A percentile compares a stretch with the other conserved stretches of the same genome.
Evolutionary conservation across 805 yeast genomes (phyloP).

Genomic region (Myxozyma vanderwaltii): DNA sequence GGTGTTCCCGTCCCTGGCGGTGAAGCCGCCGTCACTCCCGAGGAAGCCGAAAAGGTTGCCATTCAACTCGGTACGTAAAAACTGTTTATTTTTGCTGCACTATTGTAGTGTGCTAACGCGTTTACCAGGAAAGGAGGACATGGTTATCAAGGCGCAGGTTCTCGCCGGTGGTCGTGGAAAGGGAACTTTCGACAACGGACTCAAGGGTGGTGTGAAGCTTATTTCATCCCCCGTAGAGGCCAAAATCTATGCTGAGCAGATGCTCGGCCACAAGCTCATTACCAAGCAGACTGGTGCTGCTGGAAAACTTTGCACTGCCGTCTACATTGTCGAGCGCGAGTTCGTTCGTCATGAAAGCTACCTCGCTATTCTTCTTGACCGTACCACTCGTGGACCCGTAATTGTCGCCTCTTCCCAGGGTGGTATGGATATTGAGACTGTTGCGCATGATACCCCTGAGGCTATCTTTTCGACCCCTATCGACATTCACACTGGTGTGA

Average conservation of each 20-base stretch:
- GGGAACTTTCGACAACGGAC: slow-evolving; percentile 94
- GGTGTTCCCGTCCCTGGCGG: slow-evolving; percentile 93
- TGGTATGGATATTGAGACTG: slow-evolving; percentile 99
- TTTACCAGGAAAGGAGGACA: slow-evolving; percentile 56
- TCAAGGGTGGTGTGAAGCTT: slow-evolving; percentile 94
- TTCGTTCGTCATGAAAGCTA: slow-evolving; percentile 94
- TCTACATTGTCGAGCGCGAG: slow-evolving; percentile 92
- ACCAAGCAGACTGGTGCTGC: slow-evolving; percentile 98
- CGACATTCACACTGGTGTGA: slow-evolving; percentile 75
- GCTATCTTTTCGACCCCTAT: slow-evolving; percentile 89
- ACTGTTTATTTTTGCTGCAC: background rate
- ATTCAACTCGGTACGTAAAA: slow-evolving; percentile 51
- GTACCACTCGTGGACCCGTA: slow-evolving; percentile 84
- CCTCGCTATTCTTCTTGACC: slow-evolving; percentile 91
- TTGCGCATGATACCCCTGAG: slow-evolving; percentile 85
- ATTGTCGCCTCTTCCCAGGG: slow-evolving; percentile 97
- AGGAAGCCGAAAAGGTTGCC: slow-evolving; percentile 84
- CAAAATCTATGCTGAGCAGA: slow-evolving; percentile 77
- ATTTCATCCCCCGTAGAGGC: slow-evolving; percentile 85
- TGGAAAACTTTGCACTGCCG: slow-evolving; percentile 96
- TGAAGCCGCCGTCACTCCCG: slow-evolving; percentile 84
- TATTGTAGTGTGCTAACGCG: background rate
- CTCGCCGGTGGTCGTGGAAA: slow-evolving; percentile 99
- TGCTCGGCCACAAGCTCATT: slow-evolving; percentile 89
- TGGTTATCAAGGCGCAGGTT: slow-evolving; percentile 98